Evolutionary conservation across 2,329 filamentous ascomycete genomes (phyloP), one percentile per base, ranked within the genome.

Genomic region (Apiospora saccharicola): DNA sequence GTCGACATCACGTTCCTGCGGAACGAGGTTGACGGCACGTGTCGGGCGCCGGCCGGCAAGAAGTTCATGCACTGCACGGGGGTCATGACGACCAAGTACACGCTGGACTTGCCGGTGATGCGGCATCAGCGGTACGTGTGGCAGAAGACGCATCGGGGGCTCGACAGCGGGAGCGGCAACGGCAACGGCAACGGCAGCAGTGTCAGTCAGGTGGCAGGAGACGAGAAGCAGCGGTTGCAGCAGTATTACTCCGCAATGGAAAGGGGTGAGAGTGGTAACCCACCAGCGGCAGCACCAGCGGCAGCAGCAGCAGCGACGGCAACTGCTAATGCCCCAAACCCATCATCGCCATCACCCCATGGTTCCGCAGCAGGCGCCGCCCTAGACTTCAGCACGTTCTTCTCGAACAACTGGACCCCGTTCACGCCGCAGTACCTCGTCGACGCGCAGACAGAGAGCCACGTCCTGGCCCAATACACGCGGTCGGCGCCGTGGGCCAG

Each of bases 401-500:
- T 64, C 19, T 41, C 57, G 10, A 26, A 46, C 26, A 37, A 22
- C 26, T 69, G 67, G 67, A 69, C 67, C 26, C 67, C 67, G 16
- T 69, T 49, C 24, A 13, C n/a, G 44, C 49, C 44, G 67, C 43
- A 49, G 26, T 49, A 69, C 67, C 47, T 69, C 4, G 67, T 69
- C 26, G 24, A 69, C 4, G 67, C 49, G 4, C 2, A 10, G 7
- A 34, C 14, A 1, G 30, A 46, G 16, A 41, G 26, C 19, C 26
- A 37, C 67, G 26, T 69, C 26, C 44, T 69, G 3, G 67, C 67
- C 16, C 47, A 13, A 12, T 69, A 69, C 24, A 69, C 67, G 44
- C 43, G 67, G 44, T 47, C 67, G 0, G 67, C 67, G 26, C 67
- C 67, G 3, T 69, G 67, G 67, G 67, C 67, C 19, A 13, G 16